Conservation (phyloP, 2,329 filamentous ascomycete genomes). For the Fusarium falciforme region DNA sequence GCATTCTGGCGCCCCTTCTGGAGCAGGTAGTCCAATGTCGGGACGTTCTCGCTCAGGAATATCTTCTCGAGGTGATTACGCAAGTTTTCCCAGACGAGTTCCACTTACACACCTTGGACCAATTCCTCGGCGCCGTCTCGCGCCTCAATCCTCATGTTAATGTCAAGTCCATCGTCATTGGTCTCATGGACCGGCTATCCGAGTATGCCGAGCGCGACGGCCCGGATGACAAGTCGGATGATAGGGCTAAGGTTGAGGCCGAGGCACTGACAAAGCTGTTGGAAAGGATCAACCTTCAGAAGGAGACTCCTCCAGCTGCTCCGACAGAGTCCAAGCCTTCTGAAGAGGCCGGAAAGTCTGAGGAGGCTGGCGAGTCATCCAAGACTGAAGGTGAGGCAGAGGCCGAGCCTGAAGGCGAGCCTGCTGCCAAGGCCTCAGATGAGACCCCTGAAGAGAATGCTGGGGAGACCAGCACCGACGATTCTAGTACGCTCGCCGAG, state of each 20-base stretch:
- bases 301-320: constrained; percentile 54
- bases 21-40: constrained; percentile 98
- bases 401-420: constrained; percentile 28
- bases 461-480: constrained; percentile 44
- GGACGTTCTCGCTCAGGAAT: constrained; percentile 96
- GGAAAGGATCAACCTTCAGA: constrained; percentile 79
- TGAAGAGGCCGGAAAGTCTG: constrained; percentile 42
- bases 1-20: constrained; percentile 87
- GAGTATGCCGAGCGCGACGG: constrained; percentile 94
- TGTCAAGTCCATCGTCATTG: constrained; percentile 97
- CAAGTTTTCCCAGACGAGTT: constrained; percentile 99
- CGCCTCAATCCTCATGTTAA: constrained; percentile 96
- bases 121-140: constrained; percentile 93
- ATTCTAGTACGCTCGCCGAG: constrained; percentile 46
- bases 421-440: background rate
- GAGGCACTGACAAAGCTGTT: constrained; percentile 84
- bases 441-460: constrained; percentile 33
- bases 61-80: constrained; percentile 96
- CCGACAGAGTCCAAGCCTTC: constrained; percentile 36
- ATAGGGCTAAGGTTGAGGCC: constrained; percentile 82
- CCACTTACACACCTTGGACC: constrained; percentile 94
- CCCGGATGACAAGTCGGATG: constrained; percentile 72
- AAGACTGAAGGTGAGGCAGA: constrained; percentile 43
- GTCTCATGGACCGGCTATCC: constrained; percentile 95
- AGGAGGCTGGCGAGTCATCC: constrained; percentile 43